phyloP scores from a whole-genome alignment of 2,329 filamentous ascomycete species.

The Celoporthe dispersa region DNA sequence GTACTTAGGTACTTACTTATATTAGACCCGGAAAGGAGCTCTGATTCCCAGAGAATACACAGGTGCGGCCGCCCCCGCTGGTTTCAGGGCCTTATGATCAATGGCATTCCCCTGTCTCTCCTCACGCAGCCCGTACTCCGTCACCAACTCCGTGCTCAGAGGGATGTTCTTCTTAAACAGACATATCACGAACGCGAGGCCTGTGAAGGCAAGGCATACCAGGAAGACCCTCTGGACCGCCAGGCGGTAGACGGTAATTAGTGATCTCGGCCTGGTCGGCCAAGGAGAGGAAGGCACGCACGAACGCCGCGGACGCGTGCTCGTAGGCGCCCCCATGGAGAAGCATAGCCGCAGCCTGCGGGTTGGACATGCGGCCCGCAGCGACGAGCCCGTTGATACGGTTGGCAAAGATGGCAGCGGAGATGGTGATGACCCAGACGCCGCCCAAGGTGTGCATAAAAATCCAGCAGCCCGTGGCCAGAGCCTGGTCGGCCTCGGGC shows the following conservation, averaged over 20 bases:
- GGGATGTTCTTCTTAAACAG: conserved; percentile 32
- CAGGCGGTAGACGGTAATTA: conserved; percentile 30
- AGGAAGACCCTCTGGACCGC: conserved; percentile 33
- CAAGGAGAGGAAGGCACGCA: conserved; percentile 18
- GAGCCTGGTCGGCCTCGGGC: conserved; percentile 40
- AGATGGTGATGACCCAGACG: conserved; percentile 51
- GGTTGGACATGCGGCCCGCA: conserved; percentile 16
- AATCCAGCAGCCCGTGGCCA: conserved; percentile 44
- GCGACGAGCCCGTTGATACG: neutral
- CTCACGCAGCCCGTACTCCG: conserved; percentile 28
- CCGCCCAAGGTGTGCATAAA: conserved; percentile 52
- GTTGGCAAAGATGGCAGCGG: conserved; percentile 44
- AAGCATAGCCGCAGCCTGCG: conserved; percentile 19
- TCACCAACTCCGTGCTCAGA: conserved; percentile 31
- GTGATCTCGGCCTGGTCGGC: conserved; percentile 29
- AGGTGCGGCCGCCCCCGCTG: too few relatives aligned
- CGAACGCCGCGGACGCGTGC: conserved; percentile 33
- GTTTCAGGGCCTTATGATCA: too few relatives aligned
- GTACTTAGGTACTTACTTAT: too few relatives aligned
- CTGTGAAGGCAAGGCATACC: conserved; percentile 35
- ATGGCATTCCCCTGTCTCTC: too few relatives aligned
- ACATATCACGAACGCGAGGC: conserved; percentile 31
- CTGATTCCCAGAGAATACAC: too few relatives aligned
- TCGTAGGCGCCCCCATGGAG: conserved; percentile 34
- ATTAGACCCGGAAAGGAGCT: too few relatives aligned